Evolutionary conservation across 177 flowering plant species (phyloP).

Genomic region (Vitis hybrid): DNA sequence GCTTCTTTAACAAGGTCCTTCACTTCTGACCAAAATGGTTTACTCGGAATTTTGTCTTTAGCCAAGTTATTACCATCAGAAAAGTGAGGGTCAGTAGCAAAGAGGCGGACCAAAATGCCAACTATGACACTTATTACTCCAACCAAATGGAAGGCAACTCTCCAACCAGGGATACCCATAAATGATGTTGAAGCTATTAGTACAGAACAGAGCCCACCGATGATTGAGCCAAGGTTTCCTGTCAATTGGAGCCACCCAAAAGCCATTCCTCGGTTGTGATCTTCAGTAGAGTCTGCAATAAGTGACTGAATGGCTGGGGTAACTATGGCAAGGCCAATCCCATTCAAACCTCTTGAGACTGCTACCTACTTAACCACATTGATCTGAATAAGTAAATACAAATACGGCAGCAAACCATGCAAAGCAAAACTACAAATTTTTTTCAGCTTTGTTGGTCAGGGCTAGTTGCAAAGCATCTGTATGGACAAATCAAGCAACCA

Average conservation of each 20-base stretch:
- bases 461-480: too few species aligned
- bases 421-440: not conserved
- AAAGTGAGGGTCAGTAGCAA: slow-evolving; percentile 66
- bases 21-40: slow-evolving; percentile 35
- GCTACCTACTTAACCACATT: slow-evolving; percentile 57
- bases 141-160: slow-evolving; percentile 68
- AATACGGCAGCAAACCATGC: not conserved
- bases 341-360: slow-evolving; percentile 82
- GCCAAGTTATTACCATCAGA: slow-evolving; percentile 15
- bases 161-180: slow-evolving; percentile 79
- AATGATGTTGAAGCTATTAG: slow-evolving; percentile 61
- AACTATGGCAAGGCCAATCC: slow-evolving; percentile 88
- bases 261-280: slow-evolving; percentile 64
- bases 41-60: slow-evolving; percentile 12
- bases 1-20: slow-evolving; percentile 59
- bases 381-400: not conserved
- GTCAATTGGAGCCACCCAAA: slow-evolving; percentile 83
- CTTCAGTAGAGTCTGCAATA: slow-evolving; percentile 79
- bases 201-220: slow-evolving; percentile 65
- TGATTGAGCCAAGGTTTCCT: slow-evolving; percentile 60
- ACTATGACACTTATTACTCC: slow-evolving; percentile 61
- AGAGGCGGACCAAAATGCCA: slow-evolving; percentile 56
- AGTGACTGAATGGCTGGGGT: slow-evolving; percentile 69
- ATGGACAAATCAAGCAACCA: too few species aligned
- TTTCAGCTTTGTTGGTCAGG: too few species aligned